phyloP scores from a whole-genome alignment of 2,329 filamentous ascomycete species.

The Beauveria sp. region DNA sequence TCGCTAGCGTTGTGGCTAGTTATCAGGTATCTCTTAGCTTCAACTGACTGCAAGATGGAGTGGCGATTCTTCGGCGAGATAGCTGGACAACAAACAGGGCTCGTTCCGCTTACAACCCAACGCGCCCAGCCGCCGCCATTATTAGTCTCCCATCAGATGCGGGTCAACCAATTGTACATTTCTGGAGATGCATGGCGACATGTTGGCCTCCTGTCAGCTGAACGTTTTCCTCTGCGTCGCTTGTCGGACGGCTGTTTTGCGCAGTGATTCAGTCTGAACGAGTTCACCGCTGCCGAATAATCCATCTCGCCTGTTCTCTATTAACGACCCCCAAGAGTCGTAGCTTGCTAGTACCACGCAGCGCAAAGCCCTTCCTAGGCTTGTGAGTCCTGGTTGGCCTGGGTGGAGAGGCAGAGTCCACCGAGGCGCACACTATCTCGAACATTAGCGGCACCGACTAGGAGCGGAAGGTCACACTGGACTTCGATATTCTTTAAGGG shows the following conservation, averaged over 20 bases:
- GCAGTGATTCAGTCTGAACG: too few relatives aligned
- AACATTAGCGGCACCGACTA: conserved; percentile 2
- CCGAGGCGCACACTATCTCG: not conserved
- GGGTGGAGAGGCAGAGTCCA: not conserved
- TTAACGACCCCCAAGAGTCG: not conserved
- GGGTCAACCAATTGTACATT: conserved; percentile 4
- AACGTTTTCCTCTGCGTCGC: too few relatives aligned
- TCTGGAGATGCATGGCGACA: conserved; percentile 7
- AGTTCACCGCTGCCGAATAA: not conserved
- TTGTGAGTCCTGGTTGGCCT: too few relatives aligned
- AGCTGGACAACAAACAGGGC: not conserved
- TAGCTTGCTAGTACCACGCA: not conserved
- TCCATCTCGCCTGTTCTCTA: not conserved
- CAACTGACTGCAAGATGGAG: not conserved
- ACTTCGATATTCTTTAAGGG: not conserved
- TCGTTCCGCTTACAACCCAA: not conserved
- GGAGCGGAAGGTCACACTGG: not conserved
- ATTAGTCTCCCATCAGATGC: not conserved
- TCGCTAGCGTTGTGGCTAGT: not conserved
- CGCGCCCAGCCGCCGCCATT: not conserved
- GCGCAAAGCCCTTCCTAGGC: not conserved
- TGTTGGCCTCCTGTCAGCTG: not conserved
- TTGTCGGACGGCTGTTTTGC: too few relatives aligned
- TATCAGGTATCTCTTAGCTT: not conserved
- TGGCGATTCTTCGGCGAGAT: conserved; percentile 2